Evolutionary conservation across 2,329 filamentous ascomycete species (phyloP).

Genomic region (Neophaeococcomyces aloes): DNA sequence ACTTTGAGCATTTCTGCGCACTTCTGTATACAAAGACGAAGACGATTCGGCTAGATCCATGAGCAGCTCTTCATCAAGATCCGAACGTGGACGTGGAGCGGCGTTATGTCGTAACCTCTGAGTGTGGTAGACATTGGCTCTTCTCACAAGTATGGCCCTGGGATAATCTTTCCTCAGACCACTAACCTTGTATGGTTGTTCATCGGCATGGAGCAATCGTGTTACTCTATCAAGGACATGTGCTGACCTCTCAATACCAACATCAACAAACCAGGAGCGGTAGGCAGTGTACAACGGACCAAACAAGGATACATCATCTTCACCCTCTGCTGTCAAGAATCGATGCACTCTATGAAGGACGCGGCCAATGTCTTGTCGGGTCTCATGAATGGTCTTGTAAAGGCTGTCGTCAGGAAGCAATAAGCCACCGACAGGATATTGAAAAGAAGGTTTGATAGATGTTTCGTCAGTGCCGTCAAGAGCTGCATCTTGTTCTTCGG

Average conservation of each 20-base stretch:
- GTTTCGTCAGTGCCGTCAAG: conserved; percentile 50
- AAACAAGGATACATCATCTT: conserved; percentile 94
- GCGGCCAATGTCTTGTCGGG: conserved; percentile 69
- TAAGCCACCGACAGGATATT: conserved; percentile 79
- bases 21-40: conserved; percentile 86
- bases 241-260: conserved; percentile 89
- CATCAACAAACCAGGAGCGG: conserved; percentile 92
- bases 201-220: conserved; percentile 73
- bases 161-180: conserved; percentile 88
- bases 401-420: conserved; percentile 53
- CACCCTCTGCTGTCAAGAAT: conserved; percentile 73
- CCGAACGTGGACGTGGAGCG: conserved; percentile 72
- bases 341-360: conserved; percentile 73
- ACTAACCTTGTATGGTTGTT: conserved; percentile 86
- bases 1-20: conserved; percentile 83
- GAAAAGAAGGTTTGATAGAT: conserved; percentile 67
- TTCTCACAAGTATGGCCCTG: conserved; percentile 77
- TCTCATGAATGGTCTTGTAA: conserved; percentile 66
- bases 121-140: conserved; percentile 88
- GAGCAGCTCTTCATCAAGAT: conserved; percentile 76
- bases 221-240: conserved; percentile 83
- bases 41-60: conserved; percentile 83
- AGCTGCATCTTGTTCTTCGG: conserved; percentile 37
- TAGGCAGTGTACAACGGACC: conserved; percentile 87
- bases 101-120: conserved; percentile 92